Evolutionary conservation across 331 rosid species (phyloP).

Genomic region (Pyracantha coccinea): DNA sequence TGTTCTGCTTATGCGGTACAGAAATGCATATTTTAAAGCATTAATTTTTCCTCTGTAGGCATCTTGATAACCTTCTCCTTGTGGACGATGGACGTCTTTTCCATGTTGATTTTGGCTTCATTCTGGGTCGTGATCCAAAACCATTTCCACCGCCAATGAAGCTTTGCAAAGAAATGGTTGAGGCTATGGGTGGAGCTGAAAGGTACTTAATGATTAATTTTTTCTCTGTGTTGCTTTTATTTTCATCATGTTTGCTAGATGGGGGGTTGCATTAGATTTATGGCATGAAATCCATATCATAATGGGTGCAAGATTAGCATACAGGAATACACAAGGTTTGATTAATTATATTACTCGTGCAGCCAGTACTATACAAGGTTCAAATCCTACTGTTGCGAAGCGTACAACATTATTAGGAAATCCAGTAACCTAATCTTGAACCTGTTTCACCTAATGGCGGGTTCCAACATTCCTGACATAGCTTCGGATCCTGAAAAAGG

Average conservation of each 20-base stretch:
- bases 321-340: slow-evolving; percentile 2
- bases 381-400: slow-evolving; percentile 98
- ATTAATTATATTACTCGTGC: slow-evolving; percentile 26
- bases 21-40: not conserved
- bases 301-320: slow-evolving; percentile 5
- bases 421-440: slow-evolving; percentile 93
- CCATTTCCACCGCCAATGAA: slow-evolving; percentile 99
- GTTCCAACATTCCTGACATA: slow-evolving; percentile 97
- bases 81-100: slow-evolving; percentile 92
- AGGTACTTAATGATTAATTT: slow-evolving; percentile 36
- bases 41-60: slow-evolving; percentile 40
- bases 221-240: not conserved
- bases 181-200: slow-evolving; percentile 99
- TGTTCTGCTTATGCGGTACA: not conserved
- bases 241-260: not conserved
- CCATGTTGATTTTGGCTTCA: slow-evolving; percentile 98
- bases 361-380: slow-evolving; percentile 97
- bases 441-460: slow-evolving; percentile 95
- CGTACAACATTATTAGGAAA: slow-evolving; percentile 96
- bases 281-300: not conserved
- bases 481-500: slow-evolving; percentile 99
- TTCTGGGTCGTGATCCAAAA: slow-evolving; percentile 98
- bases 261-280: slow-evolving; percentile 17
- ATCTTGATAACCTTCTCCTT: slow-evolving; percentile 96
- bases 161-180: slow-evolving; percentile 99